phyloP scores from a whole-genome alignment of 495 filamentous ascomycete genomes.

The Staphylotrichum tortipilum region DNA sequence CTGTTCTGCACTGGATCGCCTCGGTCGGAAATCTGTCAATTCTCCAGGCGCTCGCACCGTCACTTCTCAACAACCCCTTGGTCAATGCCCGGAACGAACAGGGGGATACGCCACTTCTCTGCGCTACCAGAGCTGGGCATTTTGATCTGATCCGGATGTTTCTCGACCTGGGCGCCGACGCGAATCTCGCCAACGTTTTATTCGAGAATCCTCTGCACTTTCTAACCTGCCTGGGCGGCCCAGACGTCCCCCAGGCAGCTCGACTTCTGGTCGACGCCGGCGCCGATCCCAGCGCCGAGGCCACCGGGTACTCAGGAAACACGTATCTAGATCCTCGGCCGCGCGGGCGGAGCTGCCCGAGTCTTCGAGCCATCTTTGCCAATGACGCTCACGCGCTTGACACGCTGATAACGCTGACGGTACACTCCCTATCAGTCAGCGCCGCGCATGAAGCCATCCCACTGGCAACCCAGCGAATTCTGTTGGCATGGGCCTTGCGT shows the following conservation, averaged over 20 bases:
- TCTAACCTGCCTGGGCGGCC: background rate
- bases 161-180: background rate
- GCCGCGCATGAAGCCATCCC: background rate
- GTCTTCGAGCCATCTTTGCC: background rate
- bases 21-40: background rate
- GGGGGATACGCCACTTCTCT: background rate
- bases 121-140: background rate
- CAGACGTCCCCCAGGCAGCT: background rate
- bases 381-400: background rate
- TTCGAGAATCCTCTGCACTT: background rate
- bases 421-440: background rate
- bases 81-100: background rate
- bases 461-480: background rate
- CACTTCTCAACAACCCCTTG: background rate
- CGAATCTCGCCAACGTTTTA: background rate
- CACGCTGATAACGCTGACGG: background rate
- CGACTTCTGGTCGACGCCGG: background rate
- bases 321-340: background rate
- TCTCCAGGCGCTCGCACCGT: background rate
- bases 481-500: background rate
- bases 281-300: background rate
- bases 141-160: background rate
- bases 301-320: background rate
- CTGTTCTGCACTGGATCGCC: background rate
- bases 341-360: background rate